Conservation (phyloP, 148 eudicot genomes). For the Beta vulgaris region DNA sequence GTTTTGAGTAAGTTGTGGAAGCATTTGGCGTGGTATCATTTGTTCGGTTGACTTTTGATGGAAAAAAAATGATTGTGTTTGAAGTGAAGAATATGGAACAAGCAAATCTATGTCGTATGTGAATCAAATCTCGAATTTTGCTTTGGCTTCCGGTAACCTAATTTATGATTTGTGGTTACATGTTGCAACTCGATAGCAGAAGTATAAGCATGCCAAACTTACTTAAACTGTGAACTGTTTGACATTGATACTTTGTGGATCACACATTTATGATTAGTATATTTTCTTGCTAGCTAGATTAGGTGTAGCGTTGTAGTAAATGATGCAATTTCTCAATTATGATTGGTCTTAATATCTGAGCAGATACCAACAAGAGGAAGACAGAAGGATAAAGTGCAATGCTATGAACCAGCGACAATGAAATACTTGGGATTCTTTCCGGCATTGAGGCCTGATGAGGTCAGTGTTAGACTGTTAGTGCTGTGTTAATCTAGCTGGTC, state of each 20-base stretch:
- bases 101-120: neutral
- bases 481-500: neutral
- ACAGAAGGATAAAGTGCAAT: conserved; percentile 90
- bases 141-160: neutral
- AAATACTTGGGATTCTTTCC: conserved; percentile 89
- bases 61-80: neutral
- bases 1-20: conserved; percentile 1
- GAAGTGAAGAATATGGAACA: neutral
- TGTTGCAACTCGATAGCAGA: neutral
- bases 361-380: conserved; percentile 92
- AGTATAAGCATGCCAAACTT: neutral
- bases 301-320: neutral
- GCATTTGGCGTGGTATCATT: neutral
- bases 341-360: conserved; percentile 9
- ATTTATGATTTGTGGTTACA: neutral
- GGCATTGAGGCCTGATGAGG: conserved; percentile 86
- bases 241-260: neutral
- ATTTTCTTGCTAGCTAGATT: neutral
- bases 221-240: neutral
- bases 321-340: neutral
- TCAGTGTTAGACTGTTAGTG: conserved; percentile 30
- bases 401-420: conserved; percentile 99
- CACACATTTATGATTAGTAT: neutral
- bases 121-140: neutral
- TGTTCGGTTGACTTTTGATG: neutral